These are phyloP conservation scores for Ailanthus altissimus DNA, from an alignment of 345 rosid genomes.

Conservation along the genomic window DNA sequence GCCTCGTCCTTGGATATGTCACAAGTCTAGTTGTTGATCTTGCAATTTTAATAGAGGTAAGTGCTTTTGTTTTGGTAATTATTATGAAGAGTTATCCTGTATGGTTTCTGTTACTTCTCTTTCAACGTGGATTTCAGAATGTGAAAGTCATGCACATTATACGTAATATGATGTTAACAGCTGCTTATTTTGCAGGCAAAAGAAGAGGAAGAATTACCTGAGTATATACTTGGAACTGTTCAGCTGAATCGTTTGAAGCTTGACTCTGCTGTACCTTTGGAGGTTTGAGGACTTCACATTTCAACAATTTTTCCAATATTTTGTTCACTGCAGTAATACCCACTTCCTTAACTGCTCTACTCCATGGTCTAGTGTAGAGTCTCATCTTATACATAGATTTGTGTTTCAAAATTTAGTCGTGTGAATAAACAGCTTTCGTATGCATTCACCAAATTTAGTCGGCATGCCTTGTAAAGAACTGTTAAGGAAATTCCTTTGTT, in stretches of 20 bases:
- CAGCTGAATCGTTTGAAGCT: conserved; percentile 72
- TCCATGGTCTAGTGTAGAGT: background rate
- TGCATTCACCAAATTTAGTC: background rate
- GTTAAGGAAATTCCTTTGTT: background rate
- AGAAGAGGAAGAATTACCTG: conserved; percentile 84
- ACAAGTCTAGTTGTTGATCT: conserved; percentile 97
- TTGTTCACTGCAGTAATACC: background rate
- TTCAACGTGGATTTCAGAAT: background rate
- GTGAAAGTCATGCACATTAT: background rate
- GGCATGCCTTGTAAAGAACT: background rate
- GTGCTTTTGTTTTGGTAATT: conserved; percentile 26
- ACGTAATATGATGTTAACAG: background rate
- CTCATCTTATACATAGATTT: background rate
- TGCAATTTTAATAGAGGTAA: conserved; percentile 89
- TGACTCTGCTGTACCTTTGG: conserved; percentile 66
- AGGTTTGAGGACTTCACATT: conserved; percentile 39
- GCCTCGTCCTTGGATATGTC: conserved; percentile 91
- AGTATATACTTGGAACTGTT: conserved; percentile 91
- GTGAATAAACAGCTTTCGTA: background rate
- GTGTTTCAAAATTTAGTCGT: background rate
- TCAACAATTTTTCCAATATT: conserved; percentile 11
- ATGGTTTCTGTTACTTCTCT: background rate
- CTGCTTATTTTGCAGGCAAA: conserved; percentile 58
- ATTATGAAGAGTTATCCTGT: background rate
- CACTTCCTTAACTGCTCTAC: conserved; percentile 2